These are phyloP conservation scores for Tolypocladium tundrense DNA, from an alignment of 2,329 filamentous ascomycete genomes.

Conservation along the genomic window DNA sequence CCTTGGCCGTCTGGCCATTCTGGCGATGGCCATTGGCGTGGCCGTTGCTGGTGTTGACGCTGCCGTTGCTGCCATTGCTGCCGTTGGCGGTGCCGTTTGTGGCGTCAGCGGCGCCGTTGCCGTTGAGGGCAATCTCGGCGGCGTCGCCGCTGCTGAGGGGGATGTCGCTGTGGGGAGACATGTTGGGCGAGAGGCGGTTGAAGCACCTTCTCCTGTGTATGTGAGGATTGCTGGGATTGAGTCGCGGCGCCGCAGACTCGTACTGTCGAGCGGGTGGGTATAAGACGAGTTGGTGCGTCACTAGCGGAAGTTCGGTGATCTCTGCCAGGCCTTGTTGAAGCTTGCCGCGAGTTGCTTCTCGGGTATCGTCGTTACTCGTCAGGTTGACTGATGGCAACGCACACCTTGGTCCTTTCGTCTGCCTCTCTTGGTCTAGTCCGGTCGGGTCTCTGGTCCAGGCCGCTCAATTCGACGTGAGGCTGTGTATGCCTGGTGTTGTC, in stretches of 20 bases:
- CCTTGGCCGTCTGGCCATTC: constrained; percentile 11
- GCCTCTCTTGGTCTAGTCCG: background rate
- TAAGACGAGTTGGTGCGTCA: background rate
- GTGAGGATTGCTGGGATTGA: background rate
- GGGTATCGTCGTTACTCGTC: background rate
- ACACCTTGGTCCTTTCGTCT: background rate
- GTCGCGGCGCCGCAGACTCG: background rate
- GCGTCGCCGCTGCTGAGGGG: constrained; percentile 16
- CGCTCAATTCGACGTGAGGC: background rate
- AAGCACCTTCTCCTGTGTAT: background rate
- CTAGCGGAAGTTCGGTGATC: background rate
- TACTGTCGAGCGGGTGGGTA: background rate
- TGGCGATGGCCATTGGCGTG: constrained; percentile 9
- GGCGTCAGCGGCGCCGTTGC: constrained; percentile 3
- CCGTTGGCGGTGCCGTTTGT: constrained; percentile 1
- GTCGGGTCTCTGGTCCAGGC: background rate
- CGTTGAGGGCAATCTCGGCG: constrained; percentile 5
- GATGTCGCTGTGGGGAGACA: constrained; percentile 26
- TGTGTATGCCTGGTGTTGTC: background rate
- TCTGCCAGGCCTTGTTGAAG: background rate
- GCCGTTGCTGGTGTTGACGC: constrained; percentile 4
- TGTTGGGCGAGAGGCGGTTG: constrained; percentile 4
- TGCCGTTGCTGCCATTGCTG: constrained; percentile 3
- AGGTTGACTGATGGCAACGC: background rate
- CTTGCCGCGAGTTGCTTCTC: background rate